Base-by-base conservation (phyloP, 306 rosid species). In the Prunus persica region DNA sequence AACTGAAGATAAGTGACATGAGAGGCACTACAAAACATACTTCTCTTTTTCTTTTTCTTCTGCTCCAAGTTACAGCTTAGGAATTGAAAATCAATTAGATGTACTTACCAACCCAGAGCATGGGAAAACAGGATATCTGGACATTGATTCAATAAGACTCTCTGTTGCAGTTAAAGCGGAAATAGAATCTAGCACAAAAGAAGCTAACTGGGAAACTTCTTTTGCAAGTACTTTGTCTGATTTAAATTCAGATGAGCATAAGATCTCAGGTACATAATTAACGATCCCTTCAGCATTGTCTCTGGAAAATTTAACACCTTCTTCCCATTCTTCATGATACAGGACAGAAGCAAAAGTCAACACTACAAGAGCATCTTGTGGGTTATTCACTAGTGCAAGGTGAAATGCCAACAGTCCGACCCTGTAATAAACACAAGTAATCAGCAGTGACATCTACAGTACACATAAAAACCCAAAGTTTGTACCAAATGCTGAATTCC, bases 381-480 rank as follows among this genome's bases (percentile, higher is more conserved):
- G 91, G 60, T 83, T 81, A 60, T 87, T 80, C 65, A 87, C 84
- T 76, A 92, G 82, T 65, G 97, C 92, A 81, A 88, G 66, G 86
- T 95, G 97, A 88, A 95, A 87, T 8, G 88, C 96, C 80, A 95
- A 83, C 80, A 95, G 75, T 74, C 90, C 97, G 62, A 88, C 79
- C 99, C 99, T 95, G 89, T 67, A 45, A 43, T 47, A 73, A 51
- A n/a, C 14, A 77, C 77, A 79, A 71, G 8, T 55, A 78, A 73
- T 83, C 18, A 46, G 67, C 67, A 72, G 74, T 64, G 79, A 77
- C 75, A 83, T n/a, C 22, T 34, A 41, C 61, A 34, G 2, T 20
- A 66, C 51, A 43, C 45, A 43, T 12, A 22, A 14, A 51, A 71
- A 55, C 65, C 52, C 65, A 71, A 71, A 3, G 20, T 1, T 54